Base-by-base conservation (phyloP, 176 grass and related monocot species). In the Alloteropsis semialata region DNA sequence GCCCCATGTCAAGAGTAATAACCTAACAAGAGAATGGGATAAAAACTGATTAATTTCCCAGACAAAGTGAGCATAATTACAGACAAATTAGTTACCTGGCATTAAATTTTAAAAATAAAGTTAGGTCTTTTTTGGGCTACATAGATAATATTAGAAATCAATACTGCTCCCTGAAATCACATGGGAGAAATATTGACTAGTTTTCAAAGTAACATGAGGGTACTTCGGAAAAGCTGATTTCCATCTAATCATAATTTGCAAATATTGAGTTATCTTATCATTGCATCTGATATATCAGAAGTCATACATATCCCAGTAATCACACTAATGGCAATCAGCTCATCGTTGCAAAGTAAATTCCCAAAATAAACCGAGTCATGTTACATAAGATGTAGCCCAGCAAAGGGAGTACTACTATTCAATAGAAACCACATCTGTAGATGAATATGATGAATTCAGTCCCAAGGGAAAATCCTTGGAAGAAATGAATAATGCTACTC, bases 1-100 rank as follows among this genome's bases (percentile, higher is more conserved):
- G 92, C n/a, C 96, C 96, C 96, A 99, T 99, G 83, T 99, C 96
- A 79, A 99, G 93, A 56, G 96, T 99, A 87, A 99, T 99, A 71
- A 99, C 96, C 96, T 98, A 69, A 74, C 5, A 30, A 58, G 7
- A 29, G 13, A 69, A 68, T 28, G 15, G 55, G 19, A 56, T 43
- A 81, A 69, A 74, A 30, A 78, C 41, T 53, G 32, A 56, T 41
- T 25, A 34, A 6, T 22, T 25, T 53, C n/a, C 27, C 15, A 28
- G 49, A 62, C 19, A 36, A 73, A 21, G 48, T 15, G 49, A 63
- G 37, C 8, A 16, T 32, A 78, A 68, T 57, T 32, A 85, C 12
- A 45, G 29, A 77, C 4, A n/a, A n/a, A n/a, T n/a, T n/a, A n/a
- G n/a, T n/a, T n/a, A n/a, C n/a, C n/a, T n/a, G n/a, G n/a, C n/a